These are phyloP conservation scores for Climacium dendroides DNA, from an alignment of 225 moss, liverwort and hornwort species.

Conservation along the genomic window DNA sequence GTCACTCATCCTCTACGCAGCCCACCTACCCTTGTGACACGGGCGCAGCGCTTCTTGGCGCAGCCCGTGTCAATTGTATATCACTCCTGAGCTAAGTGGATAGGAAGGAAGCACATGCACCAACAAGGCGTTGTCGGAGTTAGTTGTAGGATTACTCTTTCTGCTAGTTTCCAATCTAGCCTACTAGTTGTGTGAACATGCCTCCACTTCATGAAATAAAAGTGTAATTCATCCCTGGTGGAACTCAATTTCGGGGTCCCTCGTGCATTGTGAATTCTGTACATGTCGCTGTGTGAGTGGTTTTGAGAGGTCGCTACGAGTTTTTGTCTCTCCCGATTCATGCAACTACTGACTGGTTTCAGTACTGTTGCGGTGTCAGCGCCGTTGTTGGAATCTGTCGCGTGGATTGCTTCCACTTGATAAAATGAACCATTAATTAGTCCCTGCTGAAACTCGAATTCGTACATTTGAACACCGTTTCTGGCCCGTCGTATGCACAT, in stretches of 20 bases:
- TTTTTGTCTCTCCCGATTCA: background rate
- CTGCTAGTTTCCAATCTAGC: background rate
- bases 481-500: background rate
- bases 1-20: background rate
- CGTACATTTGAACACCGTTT: background rate
- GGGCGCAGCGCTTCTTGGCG: background rate
- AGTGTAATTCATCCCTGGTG: background rate
- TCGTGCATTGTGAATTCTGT: too few species aligned
- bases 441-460: too few species aligned
- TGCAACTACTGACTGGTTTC: background rate
- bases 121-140: background rate
- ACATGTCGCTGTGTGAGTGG: too few species aligned
- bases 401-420: too few species aligned
- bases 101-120: background rate
- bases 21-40: slow-evolving; percentile 55
- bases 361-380: background rate
- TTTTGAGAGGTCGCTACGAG: too few species aligned
- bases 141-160: background rate
- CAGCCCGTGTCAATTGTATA: slow-evolving; percentile 19
- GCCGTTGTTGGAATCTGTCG: background rate
- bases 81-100: slow-evolving; percentile 51
- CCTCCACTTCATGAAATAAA: background rate
- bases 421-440: background rate
- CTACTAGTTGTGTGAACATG: background rate
- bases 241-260: too few species aligned